Base-by-base conservation (phyloP, 164 flowering plant species). In the Dillenia turbinata region DNA sequence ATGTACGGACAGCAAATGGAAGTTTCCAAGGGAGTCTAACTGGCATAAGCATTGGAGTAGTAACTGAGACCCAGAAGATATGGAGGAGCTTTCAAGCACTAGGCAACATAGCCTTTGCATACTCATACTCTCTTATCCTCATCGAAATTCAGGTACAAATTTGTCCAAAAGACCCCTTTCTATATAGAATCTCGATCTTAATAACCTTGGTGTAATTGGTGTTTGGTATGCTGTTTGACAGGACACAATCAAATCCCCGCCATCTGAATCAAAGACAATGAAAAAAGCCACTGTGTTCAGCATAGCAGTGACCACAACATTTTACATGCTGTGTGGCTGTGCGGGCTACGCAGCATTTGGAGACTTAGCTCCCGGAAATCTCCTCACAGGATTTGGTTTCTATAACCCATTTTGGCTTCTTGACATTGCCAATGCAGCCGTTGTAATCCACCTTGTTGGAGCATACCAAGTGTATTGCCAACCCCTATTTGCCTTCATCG, bases 41-140 rank as follows among this genome's bases (percentile, higher is more conserved):
- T 2, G 88, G 86, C n/a, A 72, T 86, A 17, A 83, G 83, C 70
- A 49, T 84, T 10, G 85, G 82, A 13, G 47, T 73, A 0, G 79
- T 84, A 10, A 73, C 84, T 3, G 64, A 77, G 61, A 72, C 85
- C 9, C 78, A 78, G 44, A 83, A 85, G 65, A 69, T 81, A 51
- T 85, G 88, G 91, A 72, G 86, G 59, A 83, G 79, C 69, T 86
- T 86, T 72, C 88, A 83, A 72, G 88, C 91, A 12, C 79, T 86
- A 1, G 91, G 91, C 22, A 77, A 84, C 68, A 86, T 86, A 7
- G 91, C 91, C 33, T 86, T 83, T 44, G 91, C 91, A 13, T 86
- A 86, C 72, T 82, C 88, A 6, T 86, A 70, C 60, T 83, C 91
- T 1, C 56, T 77, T 33, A 76, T 86, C 47, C 83, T 86, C 7